Conservation (phyloP, 345 rosid genomes). For the Microthlaspi erraticum region DNA sequence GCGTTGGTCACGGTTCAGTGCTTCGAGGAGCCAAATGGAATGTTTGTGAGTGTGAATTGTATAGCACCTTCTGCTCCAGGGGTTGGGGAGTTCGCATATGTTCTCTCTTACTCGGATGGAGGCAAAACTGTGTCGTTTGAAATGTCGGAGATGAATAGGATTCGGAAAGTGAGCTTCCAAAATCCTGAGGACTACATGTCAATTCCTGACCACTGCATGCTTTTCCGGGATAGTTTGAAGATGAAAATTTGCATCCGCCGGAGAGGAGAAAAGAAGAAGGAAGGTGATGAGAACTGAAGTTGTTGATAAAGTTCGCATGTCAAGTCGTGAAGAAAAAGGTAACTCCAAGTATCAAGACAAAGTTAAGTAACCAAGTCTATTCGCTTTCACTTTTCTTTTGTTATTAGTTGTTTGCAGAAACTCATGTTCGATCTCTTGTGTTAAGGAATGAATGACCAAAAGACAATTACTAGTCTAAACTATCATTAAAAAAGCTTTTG, state of each 20-base stretch:
- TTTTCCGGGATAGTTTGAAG: background rate
- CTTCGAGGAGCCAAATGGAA: conserved; percentile 15
- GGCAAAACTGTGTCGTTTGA: background rate
- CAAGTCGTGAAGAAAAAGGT: background rate
- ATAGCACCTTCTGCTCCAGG: conserved; percentile 5
- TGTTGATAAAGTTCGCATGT: background rate
- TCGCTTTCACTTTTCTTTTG: background rate
- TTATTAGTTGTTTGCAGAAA: background rate
- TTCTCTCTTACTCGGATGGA: background rate
- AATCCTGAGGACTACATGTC: background rate
- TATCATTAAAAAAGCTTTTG: too few species aligned
- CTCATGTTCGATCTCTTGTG: background rate
- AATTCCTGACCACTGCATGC: background rate
- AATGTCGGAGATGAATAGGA: background rate
- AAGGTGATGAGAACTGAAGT: background rate
- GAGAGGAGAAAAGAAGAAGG: too few species aligned
- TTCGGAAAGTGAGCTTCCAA: background rate
- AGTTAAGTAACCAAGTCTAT: background rate
- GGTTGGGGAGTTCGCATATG: background rate
- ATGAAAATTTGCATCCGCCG: background rate
- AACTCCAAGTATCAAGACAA: background rate
- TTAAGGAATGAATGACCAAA: background rate
- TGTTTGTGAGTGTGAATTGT: conserved; percentile 28
- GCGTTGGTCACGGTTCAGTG: conserved; percentile 37
- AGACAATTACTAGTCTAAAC: too few species aligned